Evolutionary conservation across 345 rosid genomes (phyloP), one percentile per base, ranked within the genome.

Genomic region (Heritiera littoralis): DNA sequence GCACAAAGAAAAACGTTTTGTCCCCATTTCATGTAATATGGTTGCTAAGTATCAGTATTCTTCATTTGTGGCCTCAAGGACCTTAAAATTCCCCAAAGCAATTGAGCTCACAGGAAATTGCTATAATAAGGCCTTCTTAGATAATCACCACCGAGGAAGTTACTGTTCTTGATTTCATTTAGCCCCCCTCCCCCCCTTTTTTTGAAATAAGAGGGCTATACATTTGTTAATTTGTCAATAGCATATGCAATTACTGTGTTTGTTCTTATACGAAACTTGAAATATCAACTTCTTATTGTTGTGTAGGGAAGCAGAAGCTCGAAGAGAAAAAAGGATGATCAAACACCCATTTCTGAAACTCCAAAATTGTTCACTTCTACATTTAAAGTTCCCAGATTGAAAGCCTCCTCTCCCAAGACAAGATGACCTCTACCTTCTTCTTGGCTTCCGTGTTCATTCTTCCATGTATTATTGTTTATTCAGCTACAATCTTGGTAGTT

Each of bases 371-470:
- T 94, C 87, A 78, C 90, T 18, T 85, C 94, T 43, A 15, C 84
- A 14, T 96, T 94, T 81, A 92, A 88, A 84, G 86, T 94, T 67
- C 98, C 98, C 78, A 94, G 90, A 85, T 86, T 93, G 86, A 94
- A 94, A 91, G 66, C 77, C 68, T 77, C 89, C 49, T 41, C 77
- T 58, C 10, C 64, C 59, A 35, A 14, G 45, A 48, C 70, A 51
- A 65, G 72, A 77, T 77, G 71, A 76, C 60, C 58, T 72, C 6
- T 40, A 8, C 45, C 75, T 0, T 51, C 45, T 49, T 71, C 59
- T 72, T 51, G 61, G 43, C 23, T 72, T 72, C 4, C 1, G 51
- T 18, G 51, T 23, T 46, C 12, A 2, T 8, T 52, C 23, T 17
- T 72, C 75, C 23, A 9, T 35, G 61, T 32, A 17, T 6, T 52